Evolutionary conservation across 768 basidiomycete species (phyloP).

Genomic region (Trametes sanguinea): DNA sequence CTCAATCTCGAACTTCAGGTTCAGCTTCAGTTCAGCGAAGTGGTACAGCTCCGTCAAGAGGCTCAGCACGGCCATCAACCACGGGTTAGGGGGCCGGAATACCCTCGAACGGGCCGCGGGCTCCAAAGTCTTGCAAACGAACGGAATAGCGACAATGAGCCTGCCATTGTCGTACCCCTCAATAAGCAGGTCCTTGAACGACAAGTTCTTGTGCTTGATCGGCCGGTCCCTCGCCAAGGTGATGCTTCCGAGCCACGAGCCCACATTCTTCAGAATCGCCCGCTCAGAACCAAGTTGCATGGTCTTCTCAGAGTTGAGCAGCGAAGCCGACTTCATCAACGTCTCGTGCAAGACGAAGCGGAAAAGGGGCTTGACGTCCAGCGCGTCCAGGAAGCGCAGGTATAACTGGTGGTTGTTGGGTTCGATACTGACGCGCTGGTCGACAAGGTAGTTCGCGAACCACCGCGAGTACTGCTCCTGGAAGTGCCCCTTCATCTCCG

Average conservation of each 20-base stretch:
- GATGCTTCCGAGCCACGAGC: slow-evolving; percentile 90
- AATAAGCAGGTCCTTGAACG: slow-evolving; percentile 96
- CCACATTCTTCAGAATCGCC: slow-evolving; percentile 88
- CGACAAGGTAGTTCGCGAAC: slow-evolving; percentile 98
- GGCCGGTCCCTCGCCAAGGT: slow-evolving; percentile 92
- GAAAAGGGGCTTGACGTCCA: slow-evolving; percentile 66
- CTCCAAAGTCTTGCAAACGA: slow-evolving; percentile 96
- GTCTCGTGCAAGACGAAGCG: slow-evolving; percentile 93
- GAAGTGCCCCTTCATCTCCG: slow-evolving; percentile 85
- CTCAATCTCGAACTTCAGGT: slow-evolving; percentile 98
- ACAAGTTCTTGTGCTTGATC: slow-evolving; percentile 89
- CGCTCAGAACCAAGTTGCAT: slow-evolving; percentile 85
- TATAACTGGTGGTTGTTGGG: slow-evolving; percentile 97
- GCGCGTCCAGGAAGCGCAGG: slow-evolving; percentile 86
- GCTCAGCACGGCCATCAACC: slow-evolving; percentile 94
- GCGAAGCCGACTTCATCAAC: slow-evolving; percentile 76
- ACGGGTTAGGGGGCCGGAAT: slow-evolving; percentile 96
- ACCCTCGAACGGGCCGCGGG: slow-evolving; percentile 87
- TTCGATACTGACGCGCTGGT: slow-evolving; percentile 93
- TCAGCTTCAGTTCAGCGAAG: slow-evolving; percentile 93
- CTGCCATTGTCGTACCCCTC: slow-evolving; percentile 94
- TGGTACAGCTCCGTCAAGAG: slow-evolving; percentile 96
- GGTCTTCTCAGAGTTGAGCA: slow-evolving; percentile 92
- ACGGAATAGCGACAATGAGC: slow-evolving; percentile 92
- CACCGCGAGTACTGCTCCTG: slow-evolving; percentile 84